A percentile compares a stretch with the other conserved stretches of the same genome.
Conservation (phyloP, 176 grass and related monocot genomes). For the Puccinellia tenuiflora region DNA sequence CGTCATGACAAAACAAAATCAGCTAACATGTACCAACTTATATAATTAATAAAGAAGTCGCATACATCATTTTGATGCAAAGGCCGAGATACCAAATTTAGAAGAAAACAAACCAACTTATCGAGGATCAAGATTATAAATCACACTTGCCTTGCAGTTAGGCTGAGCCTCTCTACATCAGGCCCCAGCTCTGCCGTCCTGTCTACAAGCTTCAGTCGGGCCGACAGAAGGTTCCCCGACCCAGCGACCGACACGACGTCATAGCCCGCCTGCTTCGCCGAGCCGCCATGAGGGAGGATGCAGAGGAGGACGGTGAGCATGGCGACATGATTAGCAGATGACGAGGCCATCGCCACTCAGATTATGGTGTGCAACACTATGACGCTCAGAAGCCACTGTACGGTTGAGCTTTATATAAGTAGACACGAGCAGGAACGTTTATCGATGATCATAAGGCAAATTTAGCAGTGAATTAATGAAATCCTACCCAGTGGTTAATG, state of each 20-base stretch:
- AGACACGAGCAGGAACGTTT: background rate
- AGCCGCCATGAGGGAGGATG: background rate
- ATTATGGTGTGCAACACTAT: background rate
- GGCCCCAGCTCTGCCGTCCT: constrained; percentile 27
- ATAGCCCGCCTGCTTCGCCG: constrained; percentile 36
- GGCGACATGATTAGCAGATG: background rate
- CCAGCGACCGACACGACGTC: constrained; percentile 9
- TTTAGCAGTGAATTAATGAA: too few relatives aligned
- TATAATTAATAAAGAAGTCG: too few relatives aligned
- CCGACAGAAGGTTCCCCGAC: constrained; percentile 21
- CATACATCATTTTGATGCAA: too few relatives aligned
- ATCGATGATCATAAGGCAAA: too few relatives aligned
- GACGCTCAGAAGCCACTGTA: background rate
- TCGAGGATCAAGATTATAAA: background rate
- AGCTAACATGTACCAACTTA: too few relatives aligned
- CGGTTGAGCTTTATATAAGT: background rate
- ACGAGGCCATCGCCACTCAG: background rate
- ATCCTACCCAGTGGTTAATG: too few relatives aligned
- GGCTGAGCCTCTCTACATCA: constrained; percentile 44
- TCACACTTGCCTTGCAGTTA: constrained; percentile 52
- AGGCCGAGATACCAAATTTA: too few relatives aligned
- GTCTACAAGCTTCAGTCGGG: constrained; percentile 35
- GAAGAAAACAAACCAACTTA: too few relatives aligned
- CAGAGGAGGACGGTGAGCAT: background rate
- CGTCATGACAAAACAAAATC: background rate